Evolutionary conservation across 1,139 yeast species (phyloP), one percentile per base, ranked within the genome.

Genomic region (Sugiyamaella sp.): DNA sequence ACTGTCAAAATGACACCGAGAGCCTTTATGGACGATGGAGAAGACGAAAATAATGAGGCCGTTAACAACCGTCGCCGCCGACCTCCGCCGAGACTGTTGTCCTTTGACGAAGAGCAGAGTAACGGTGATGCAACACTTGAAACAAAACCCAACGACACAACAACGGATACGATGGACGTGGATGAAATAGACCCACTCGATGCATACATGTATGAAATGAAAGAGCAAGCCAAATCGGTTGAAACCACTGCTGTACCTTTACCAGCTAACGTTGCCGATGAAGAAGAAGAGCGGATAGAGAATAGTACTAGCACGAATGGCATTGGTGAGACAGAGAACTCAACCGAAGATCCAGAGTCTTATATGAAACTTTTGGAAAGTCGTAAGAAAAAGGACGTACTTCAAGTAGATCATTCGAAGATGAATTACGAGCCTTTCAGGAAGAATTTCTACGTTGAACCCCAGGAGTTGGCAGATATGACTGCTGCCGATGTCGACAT

Each of bases 391-490:
- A 79, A 79, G 60, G 75, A 73, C 40, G 69, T 77, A 9, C 71
- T 72, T 14, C 64, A 63, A 9, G 69, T 78, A 2, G 80, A 82
- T 59, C 82, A 84, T 69, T 57, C 79, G 45, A 59, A 68, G 55
- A 69, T 81, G 48, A 68, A 75, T 6, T 77, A 83, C 53, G 77
- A 74, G 39, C 78, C 83, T 0, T 83, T 91, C 63, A 66, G 80
- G 14, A 89, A 85, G 64, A 61, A 72, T 12, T 86, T 91, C 61
- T 88, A 89, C 63, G 73, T 73, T 1, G 91, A 85, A 60, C 80
- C 88, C 1, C 77, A 75, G n/a, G 85, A 84, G 45, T 64, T 85
- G 1, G 66, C 71, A 20, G 62, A 65, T 1, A 66, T 86, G 54
- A 65, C 80, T 0, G 70, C 67, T 0, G 80, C 77, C 32, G 89